Evolutionary conservation across 352 stramenopile genomes (phyloP).

Genomic region (Globisporangium spinosum): DNA sequence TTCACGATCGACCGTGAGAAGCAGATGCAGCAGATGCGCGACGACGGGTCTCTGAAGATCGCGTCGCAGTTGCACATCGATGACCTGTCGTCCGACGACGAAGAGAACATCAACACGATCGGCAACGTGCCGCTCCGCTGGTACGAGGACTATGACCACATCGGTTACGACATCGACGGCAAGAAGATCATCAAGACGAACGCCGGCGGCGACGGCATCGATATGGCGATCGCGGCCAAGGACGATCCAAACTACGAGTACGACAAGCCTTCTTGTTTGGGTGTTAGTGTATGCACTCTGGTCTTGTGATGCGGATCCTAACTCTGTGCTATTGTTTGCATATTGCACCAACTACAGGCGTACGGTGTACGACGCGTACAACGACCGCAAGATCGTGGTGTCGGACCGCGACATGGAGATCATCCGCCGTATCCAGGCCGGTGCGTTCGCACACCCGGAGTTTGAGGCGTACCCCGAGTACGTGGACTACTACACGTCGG

Average conservation of each 20-base stretch:
- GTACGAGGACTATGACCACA: slow-evolving; percentile 99
- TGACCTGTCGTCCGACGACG: slow-evolving; percentile 98
- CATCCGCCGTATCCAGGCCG: slow-evolving; percentile 95
- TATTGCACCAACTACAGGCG: slow-evolving; percentile 36
- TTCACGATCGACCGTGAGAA: slow-evolving; percentile 72
- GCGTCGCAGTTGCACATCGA: slow-evolving; percentile 94
- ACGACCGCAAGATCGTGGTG: slow-evolving; percentile 96
- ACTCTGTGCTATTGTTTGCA: slow-evolving; percentile 17
- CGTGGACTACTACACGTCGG: slow-evolving; percentile 86
- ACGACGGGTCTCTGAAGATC: slow-evolving; percentile 77
- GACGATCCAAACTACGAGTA: slow-evolving; percentile 93
- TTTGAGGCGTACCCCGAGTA: slow-evolving; percentile 92
- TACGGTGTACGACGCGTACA: slow-evolving; percentile 98
- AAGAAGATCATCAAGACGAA: slow-evolving; percentile 95
- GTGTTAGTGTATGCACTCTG: background rate
- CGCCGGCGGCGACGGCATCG: slow-evolving; percentile 82
- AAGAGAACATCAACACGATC: slow-evolving; percentile 95
- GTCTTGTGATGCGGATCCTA: background rate
- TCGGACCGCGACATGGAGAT: slow-evolving; percentile 97
- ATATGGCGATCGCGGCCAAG: slow-evolving; percentile 81
- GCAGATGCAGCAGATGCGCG: slow-evolving; percentile 80
- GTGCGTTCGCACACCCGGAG: slow-evolving; percentile 89
- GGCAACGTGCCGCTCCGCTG: slow-evolving; percentile 98
- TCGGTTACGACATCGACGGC: slow-evolving; percentile 98
- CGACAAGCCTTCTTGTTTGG: slow-evolving; percentile 17